Percentiles rank a stretch among this genome's conserved stretches.
phyloP scores from a whole-genome alignment of 352 stramenopile genomes.

The Globisporangium cylindrosporum region DNA sequence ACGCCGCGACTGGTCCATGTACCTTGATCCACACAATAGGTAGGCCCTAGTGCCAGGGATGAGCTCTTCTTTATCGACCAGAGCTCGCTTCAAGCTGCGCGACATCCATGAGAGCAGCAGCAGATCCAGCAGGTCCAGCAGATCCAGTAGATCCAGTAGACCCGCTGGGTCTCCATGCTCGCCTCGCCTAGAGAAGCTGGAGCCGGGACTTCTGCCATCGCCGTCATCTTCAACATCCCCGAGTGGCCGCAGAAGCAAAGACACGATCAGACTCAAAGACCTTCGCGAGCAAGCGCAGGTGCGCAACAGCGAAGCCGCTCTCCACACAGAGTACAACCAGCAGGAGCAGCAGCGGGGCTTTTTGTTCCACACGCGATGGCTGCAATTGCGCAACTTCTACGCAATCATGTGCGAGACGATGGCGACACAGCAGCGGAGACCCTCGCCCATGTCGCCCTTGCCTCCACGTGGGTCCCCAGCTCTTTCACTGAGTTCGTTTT shows the following conservation, averaged over 20 bases:
- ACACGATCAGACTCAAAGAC: constrained; percentile 34
- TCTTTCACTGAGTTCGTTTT: neutral
- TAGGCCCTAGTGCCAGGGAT: neutral
- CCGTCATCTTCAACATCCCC: neutral
- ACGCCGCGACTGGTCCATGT: neutral
- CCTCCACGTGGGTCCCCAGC: neutral
- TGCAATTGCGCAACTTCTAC: constrained; percentile 46
- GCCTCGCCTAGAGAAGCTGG: constrained; percentile 9
- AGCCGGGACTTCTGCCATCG: neutral
- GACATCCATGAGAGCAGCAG: neutral
- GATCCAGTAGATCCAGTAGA: neutral
- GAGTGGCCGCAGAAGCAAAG: constrained; percentile 1
- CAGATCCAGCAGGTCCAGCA: neutral
- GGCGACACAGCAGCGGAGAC: neutral
- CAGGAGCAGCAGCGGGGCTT: constrained; percentile 32
- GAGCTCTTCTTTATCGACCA: neutral
- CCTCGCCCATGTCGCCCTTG: constrained; percentile 3
- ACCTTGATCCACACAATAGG: neutral
- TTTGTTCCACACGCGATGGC: constrained; percentile 43
- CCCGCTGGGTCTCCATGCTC: neutral
- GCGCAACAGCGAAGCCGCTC: constrained; percentile 17
- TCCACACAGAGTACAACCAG: constrained; percentile 25
- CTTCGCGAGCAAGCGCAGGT: constrained; percentile 29
- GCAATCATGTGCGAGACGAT: constrained; percentile 28
- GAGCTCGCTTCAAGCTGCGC: neutral